Conservation (phyloP, 2,329 filamentous ascomycete genomes). For the Aphanocladium album region DNA sequence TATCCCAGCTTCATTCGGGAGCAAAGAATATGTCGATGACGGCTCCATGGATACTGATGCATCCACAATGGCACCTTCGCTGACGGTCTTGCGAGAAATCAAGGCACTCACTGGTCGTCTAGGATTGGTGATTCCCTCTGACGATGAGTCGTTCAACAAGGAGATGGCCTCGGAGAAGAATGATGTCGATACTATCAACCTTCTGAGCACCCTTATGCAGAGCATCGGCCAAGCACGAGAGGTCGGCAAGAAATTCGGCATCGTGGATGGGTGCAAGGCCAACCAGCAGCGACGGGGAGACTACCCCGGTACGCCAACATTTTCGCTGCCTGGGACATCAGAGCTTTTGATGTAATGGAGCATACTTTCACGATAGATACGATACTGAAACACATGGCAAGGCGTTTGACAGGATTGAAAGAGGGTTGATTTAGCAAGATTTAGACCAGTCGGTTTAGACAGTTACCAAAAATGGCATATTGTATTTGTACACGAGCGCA, state of each 20-base stretch:
- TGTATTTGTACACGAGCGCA: background rate
- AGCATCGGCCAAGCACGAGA: slow-evolving; percentile 67
- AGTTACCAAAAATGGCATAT: background rate
- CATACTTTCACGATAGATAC: background rate
- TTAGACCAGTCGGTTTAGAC: no score
- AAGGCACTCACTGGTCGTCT: slow-evolving; percentile 80
- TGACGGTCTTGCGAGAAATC: slow-evolving; percentile 79
- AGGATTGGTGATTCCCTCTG: slow-evolving; percentile 71
- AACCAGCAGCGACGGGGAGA: slow-evolving; percentile 20
- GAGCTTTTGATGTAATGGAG: slow-evolving; percentile 27
- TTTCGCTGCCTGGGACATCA: slow-evolving; percentile 23
- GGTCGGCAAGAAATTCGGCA: slow-evolving; percentile 66
- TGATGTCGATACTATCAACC: slow-evolving; percentile 72
- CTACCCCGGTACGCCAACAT: slow-evolving; percentile 20
- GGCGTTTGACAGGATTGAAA: slow-evolving; percentile 9
- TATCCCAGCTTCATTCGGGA: slow-evolving; percentile 62
- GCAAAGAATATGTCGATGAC: slow-evolving; percentile 32
- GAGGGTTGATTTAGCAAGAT: background rate
- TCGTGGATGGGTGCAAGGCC: slow-evolving; percentile 44
- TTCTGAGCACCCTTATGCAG: slow-evolving; percentile 71
- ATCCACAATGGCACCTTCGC: slow-evolving; percentile 45
- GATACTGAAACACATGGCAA: slow-evolving; percentile 1
- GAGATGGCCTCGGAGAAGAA: slow-evolving; percentile 75
- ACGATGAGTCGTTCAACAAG: slow-evolving; percentile 58
- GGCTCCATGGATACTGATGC: slow-evolving; percentile 28